Evolutionary conservation across 495 filamentous ascomycete genomes (phyloP), one percentile per base, ranked within the genome.

Genomic region (Penicillium malachiteum): DNA sequence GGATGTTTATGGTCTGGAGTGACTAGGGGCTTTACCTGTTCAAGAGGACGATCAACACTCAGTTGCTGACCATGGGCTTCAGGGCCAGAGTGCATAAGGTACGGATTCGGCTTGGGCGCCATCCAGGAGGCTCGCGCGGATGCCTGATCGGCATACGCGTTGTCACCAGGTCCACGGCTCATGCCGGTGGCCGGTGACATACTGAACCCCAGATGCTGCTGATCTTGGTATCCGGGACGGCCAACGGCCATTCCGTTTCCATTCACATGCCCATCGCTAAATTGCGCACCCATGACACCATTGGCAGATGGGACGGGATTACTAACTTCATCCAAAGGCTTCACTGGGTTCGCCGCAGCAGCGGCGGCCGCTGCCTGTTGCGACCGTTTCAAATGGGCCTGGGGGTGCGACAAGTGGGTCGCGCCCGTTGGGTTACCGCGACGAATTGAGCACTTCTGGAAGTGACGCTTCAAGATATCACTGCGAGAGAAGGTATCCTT

Each of bases 401-500:
- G 87, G 40, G 94, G 87, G 73, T 96, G 89, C 52, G 91, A 91
- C 65, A 98, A 75, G 80, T 98, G 93, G 63, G 85, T 94, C 53
- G 87, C 88, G 52, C 91, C 92, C 18, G 89, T 95, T 26, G 93
- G 93, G 76, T 97, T 97, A 43, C 94, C 94, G 59, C 94, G 85
- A 59, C 94, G 85, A 49, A 96, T 86, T 32, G 93, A 96, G 74
- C 94, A 98, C 74, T 98, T 98, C 69, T 96, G 90, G 71, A 98
- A 98, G 72, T 98, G 94, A 55, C 94, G 88, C 78, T 98, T 98
- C 68, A 98, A 76, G 59, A 98, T 98, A 71, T 98, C 94, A 77
- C 90, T 96, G 67, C 94, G 86, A 26, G 92, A 96, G 75, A 98
- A 98, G n/a, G 90, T 97, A 72, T 98, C 94, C 69, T 92, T 88